These are phyloP conservation scores for Calonectria pauciramosa DNA, from an alignment of 2,329 filamentous ascomycete genomes.

Conservation along the genomic window DNA sequence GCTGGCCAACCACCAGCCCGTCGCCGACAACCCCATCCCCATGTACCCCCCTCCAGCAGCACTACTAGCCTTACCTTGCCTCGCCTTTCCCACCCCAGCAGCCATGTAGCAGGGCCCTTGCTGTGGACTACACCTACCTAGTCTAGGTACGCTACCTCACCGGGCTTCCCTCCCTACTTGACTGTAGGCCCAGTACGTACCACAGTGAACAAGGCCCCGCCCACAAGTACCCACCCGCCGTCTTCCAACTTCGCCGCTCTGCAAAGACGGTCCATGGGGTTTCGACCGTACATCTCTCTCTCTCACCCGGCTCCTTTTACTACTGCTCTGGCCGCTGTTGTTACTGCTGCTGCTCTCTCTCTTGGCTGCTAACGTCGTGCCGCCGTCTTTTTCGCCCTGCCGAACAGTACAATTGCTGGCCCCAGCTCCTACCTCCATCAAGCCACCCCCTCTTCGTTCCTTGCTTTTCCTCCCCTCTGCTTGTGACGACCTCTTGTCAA, in stretches of 20 bases:
- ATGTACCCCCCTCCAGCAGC: constrained; percentile 17
- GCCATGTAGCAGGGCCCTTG: constrained; percentile 11
- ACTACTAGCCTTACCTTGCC: constrained; percentile 10
- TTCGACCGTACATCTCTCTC: constrained; percentile 29
- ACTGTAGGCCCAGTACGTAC: constrained; percentile 9
- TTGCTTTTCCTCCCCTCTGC: constrained; percentile 40
- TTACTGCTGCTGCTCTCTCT: constrained; percentile 24
- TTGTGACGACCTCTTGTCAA: constrained; percentile 43
- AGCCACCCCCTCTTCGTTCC: constrained; percentile 47
- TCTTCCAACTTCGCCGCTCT: constrained; percentile 29
- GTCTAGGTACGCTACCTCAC: not conserved
- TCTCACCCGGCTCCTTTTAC: constrained; percentile 25
- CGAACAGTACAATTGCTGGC: constrained; percentile 36
- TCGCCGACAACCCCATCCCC: constrained; percentile 5
- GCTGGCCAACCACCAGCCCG: not conserved
- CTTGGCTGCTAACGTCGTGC: constrained; percentile 27
- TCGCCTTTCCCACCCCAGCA: constrained; percentile 5
- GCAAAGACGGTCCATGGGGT: constrained; percentile 26
- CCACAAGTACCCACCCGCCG: constrained; percentile 26
- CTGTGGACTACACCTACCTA: constrained; percentile 10
- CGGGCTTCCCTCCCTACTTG: constrained; percentile 3
- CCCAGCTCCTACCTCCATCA: constrained; percentile 45
- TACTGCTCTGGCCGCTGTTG: constrained; percentile 20
- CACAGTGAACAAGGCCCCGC: constrained; percentile 24
- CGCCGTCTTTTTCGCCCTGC: constrained; percentile 33